Base-by-base conservation (phyloP, 306 rosid genomes). In the Cicer judaicum region DNA sequence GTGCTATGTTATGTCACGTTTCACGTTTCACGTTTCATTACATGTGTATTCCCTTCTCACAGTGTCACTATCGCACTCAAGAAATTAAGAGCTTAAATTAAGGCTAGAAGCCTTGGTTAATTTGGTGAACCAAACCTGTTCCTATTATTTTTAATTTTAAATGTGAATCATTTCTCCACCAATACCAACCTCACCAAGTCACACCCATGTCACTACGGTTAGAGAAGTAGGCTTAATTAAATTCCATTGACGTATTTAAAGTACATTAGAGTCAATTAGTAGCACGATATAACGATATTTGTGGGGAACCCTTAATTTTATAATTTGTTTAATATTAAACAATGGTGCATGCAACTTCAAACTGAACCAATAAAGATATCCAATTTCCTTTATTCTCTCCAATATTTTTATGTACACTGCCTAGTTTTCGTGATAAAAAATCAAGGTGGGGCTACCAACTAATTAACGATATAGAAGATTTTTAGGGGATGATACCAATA, bases 91-190 rank as follows among this genome's bases (percentile, higher is more conserved):
- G 14, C 40, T 64, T 62, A 55, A 79, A 65, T 42, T 43, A 65
- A 65, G 70, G 16, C 39, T 36, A 18, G 42, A 11, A 41, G 55
- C 68, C 61, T 62, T 77, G 64, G 88, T 88, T 83, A 70, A 93
- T 96, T 89, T 65, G 97, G 96, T 93, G 84, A 89, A 89, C 98
- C 73, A 89, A 93, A 89, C 91, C 97, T 16, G 18, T 16, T 16
- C 18, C 18, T 16, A 16, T 82, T 80, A 50, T 42, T 7, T 11
- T 21, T 24, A n/a, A 50, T 2, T 42, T 46, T 46, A 10, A 4
- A 46, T n/a, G 7, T 49, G 8, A 1, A 57, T 21, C 34, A 40
- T 38, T 38, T 18, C 21, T 47, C 53, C 67, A 72, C 50, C 52
- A 19, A 47, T 79, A 88, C 86, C 91, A 73, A 89, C 90, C 91